Evolutionary conservation across 108 stramenopile genomes (phyloP).

Genomic region (Fragilaria radians): DNA sequence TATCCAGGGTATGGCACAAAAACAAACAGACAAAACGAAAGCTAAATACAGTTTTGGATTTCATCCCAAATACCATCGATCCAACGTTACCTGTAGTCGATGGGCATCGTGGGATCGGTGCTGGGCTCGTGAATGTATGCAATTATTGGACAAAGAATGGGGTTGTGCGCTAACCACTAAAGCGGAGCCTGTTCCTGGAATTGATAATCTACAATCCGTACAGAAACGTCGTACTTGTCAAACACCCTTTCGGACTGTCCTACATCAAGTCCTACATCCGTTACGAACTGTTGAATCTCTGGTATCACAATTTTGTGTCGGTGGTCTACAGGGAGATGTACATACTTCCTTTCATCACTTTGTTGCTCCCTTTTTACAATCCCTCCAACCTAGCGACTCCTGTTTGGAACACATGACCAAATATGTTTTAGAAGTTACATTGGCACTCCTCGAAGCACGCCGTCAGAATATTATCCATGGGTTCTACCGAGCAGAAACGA

Average conservation of each 20-base stretch:
- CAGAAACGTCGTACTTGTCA: constrained; percentile 12
- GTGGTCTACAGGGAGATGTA: constrained; percentile 30
- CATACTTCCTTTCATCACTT: constrained; percentile 20
- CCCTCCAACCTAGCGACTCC: constrained; percentile 22
- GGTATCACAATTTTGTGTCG: constrained; percentile 39
- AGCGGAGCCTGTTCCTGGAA: constrained; percentile 13
- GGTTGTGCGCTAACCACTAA: constrained; percentile 20
- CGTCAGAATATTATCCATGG: constrained; percentile 23
- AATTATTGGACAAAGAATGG: constrained; percentile 24
- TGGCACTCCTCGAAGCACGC: constrained; percentile 24
- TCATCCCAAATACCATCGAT: constrained; percentile 41
- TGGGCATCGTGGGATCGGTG: constrained; percentile 32
- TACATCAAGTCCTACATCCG: constrained; percentile 52
- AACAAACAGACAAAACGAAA: too few relatives aligned
- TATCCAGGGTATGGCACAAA: constrained; percentile 16
- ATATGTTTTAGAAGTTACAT: constrained; percentile 29
- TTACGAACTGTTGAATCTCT: constrained; percentile 33
- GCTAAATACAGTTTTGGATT: too few relatives aligned
- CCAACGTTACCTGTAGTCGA: constrained; percentile 18
- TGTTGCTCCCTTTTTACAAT: constrained; percentile 27
- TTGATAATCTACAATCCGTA: too few relatives aligned
- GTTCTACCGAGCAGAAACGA: constrained; percentile 30
- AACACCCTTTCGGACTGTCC: constrained; percentile 13
- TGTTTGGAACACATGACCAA: constrained; percentile 42
- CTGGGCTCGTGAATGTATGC: constrained; percentile 34